Conservation (phyloP, 768 basidiomycete species). For the Mycena amicta region DNA sequence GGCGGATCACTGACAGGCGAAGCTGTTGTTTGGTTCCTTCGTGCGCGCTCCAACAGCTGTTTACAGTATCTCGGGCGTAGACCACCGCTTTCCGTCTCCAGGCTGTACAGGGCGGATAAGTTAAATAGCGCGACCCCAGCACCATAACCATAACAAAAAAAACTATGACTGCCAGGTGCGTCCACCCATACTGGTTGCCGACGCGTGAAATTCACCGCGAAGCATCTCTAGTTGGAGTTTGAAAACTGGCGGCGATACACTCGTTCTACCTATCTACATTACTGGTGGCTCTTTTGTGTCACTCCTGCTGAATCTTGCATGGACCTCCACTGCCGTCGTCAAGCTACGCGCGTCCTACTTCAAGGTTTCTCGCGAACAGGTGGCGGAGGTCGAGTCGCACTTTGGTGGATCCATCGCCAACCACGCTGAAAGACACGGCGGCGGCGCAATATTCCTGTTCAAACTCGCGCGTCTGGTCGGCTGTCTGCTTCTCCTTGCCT, state of each 20-base stretch:
- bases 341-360: background rate
- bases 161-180: too few species aligned
- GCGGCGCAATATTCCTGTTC: constrained; percentile 45
- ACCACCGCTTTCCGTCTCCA: too few species aligned
- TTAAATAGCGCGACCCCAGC: too few species aligned
- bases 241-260: constrained; percentile 20
- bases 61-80: too few species aligned
- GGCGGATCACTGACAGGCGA: too few species aligned
- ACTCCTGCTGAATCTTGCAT: constrained; percentile 32
- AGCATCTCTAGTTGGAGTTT: too few species aligned
- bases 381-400: constrained; percentile 2
- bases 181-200: too few species aligned
- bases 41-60: too few species aligned
- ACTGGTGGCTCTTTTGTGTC: constrained; percentile 34
- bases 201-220: too few species aligned
- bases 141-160: too few species aligned
- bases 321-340: background rate
- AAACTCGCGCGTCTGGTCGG: constrained; percentile 47
- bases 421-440: constrained; percentile 46
- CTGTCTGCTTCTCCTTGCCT: constrained; percentile 46
- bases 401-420: constrained; percentile 26
- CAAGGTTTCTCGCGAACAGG: background rate
- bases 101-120: too few species aligned
- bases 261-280: constrained; percentile 39
- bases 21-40: too few species aligned